Conservation (phyloP, 225 moss, liverwort and hornwort genomes). For the Physcomitrium patens region DNA sequence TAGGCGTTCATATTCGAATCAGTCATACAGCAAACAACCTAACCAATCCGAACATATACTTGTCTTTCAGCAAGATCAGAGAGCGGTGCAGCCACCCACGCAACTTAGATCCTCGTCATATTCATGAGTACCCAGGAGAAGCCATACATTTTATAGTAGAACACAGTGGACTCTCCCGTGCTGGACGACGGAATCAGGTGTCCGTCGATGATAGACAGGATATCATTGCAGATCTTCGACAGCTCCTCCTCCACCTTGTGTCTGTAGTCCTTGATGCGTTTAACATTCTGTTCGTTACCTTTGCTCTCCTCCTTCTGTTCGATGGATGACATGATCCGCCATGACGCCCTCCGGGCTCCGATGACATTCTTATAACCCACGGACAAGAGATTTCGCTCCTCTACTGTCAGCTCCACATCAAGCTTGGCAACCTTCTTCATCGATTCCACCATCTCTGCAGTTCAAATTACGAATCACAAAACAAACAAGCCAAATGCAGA, state of each 20-base stretch:
- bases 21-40: not conserved
- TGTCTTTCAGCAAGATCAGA: not conserved
- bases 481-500: not conserved
- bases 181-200: slow-evolving; percentile 67
- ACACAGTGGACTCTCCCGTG: slow-evolving; percentile 38
- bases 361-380: too few relatives aligned
- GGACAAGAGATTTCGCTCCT: too few relatives aligned
- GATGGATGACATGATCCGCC: too few relatives aligned
- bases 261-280: too few relatives aligned
- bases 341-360: too few relatives aligned
- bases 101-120: not conserved
- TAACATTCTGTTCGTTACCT: too few relatives aligned
- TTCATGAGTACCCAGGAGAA: not conserved
- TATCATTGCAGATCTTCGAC: too few relatives aligned
- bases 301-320: too few relatives aligned
- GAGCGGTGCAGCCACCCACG: not conserved
- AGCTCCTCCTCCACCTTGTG: too few relatives aligned
- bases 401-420: too few relatives aligned
- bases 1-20: not conserved
- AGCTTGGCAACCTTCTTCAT: too few relatives aligned
- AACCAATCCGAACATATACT: not conserved
- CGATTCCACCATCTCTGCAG: too few relatives aligned
- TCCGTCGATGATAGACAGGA: slow-evolving; percentile 63
- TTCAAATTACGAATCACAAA: not conserved
- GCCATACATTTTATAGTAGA: slow-evolving; percentile 67